phyloP scores from a whole-genome alignment of 2,329 filamentous ascomycete species.

The Fusarium stilboides region DNA sequence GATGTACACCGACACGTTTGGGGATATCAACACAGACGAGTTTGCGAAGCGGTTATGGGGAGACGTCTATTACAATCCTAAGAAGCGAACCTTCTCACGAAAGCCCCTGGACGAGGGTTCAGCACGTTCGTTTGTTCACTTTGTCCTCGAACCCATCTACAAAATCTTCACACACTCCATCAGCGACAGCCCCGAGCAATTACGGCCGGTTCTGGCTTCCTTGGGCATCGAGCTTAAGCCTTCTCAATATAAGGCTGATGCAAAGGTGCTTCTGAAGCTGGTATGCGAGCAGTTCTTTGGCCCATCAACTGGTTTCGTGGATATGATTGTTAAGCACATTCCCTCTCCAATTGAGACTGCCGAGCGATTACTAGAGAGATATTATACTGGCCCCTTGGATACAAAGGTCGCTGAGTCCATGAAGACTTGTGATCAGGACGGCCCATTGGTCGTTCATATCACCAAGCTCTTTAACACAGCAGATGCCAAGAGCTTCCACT shows the following conservation, averaged over 20 bases:
- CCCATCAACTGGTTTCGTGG: conserved; percentile 88
- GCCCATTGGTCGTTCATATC: conserved; percentile 90
- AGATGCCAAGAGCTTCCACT: conserved; percentile 92
- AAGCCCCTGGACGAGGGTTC: conserved; percentile 86
- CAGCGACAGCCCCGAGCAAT: conserved; percentile 87
- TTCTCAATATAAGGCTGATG: conserved; percentile 91
- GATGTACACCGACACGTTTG: conserved; percentile 94
- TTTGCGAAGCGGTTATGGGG: conserved; percentile 93
- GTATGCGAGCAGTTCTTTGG: conserved; percentile 98
- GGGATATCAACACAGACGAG: conserved; percentile 84
- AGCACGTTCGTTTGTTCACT: conserved; percentile 91
- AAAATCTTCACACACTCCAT: conserved; percentile 97
- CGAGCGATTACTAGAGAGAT: conserved; percentile 81
- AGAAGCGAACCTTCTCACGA: conserved; percentile 90
- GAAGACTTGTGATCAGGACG: conserved; percentile 86
- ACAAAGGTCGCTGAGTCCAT: conserved; percentile 86
- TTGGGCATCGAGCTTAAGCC: conserved; percentile 92
- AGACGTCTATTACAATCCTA: conserved; percentile 95
- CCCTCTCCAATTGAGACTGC: conserved; percentile 88
- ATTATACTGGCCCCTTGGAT: conserved; percentile 93
- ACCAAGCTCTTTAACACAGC: conserved; percentile 93
- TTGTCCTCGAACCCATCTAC: conserved; percentile 96
- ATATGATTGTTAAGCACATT: conserved; percentile 93
- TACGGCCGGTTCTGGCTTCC: conserved; percentile 82
- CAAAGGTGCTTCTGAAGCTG: conserved; percentile 87